Evolutionary conservation across 2,329 filamentous ascomycete species (phyloP).

Genomic region (Arthrobotrys conoides): DNA sequence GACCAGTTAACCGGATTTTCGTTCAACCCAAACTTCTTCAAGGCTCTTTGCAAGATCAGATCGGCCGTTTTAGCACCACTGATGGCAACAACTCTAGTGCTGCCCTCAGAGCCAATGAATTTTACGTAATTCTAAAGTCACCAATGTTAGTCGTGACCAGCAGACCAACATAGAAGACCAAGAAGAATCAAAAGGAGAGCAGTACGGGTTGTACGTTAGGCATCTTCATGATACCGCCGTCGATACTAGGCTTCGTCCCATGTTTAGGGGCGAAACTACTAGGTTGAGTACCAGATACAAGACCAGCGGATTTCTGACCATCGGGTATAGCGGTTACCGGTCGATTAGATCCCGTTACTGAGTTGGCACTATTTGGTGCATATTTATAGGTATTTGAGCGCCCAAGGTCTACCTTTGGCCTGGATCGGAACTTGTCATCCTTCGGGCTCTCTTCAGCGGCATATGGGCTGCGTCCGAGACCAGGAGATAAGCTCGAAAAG

Average conservation of each 20-base stretch:
- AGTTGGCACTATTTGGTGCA: constrained; percentile 21
- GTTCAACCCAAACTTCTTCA: constrained; percentile 88
- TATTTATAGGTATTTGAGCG: constrained; percentile 47
- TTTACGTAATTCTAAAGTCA: constrained; percentile 64
- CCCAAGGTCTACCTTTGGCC: constrained; percentile 31
- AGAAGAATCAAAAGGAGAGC: constrained; percentile 45
- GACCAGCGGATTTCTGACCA: constrained; percentile 46
- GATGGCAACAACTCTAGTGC: constrained; percentile 94
- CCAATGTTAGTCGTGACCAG: constrained; percentile 50
- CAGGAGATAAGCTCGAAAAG: constrained; percentile 54
- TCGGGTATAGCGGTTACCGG: constrained; percentile 49
- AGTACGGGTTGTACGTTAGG: constrained; percentile 63
- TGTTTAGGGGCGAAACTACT: constrained; percentile 48
- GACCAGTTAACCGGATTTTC: constrained; percentile 95
- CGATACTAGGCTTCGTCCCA: constrained; percentile 61
- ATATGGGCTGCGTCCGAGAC: constrained; percentile 35
- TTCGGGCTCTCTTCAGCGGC: constrained; percentile 57
- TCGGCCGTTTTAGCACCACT: constrained; percentile 91
- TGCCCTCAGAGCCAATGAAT: constrained; percentile 76
- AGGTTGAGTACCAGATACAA: constrained; percentile 38
- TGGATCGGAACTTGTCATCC: constrained; percentile 56
- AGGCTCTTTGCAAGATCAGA: constrained; percentile 89
- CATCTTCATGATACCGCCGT: constrained; percentile 64
- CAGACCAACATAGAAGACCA: constrained; percentile 41
- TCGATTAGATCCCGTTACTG: constrained; percentile 20